A percentile compares a stretch with the other conserved stretches of the same genome.
Evolutionary conservation across 768 basidiomycete genomes (phyloP).

Genomic region (Leccinum subgranulosum): DNA sequence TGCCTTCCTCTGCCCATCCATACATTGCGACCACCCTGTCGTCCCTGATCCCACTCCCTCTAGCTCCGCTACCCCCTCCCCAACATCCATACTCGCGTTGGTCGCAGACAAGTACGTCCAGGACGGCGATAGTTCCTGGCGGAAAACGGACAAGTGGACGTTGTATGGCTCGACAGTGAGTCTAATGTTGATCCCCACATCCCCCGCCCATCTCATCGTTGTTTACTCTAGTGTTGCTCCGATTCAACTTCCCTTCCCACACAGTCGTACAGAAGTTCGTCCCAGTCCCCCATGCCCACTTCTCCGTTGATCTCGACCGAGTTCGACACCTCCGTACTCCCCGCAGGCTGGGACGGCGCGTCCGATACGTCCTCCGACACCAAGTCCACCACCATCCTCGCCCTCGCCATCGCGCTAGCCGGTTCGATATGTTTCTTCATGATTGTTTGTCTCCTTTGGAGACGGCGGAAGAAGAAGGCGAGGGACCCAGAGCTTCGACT

Average conservation of each 20-base stretch:
- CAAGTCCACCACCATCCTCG: conserved; percentile 49
- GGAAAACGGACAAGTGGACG: conserved; percentile 51
- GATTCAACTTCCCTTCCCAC: background rate
- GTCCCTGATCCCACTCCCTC: background rate
- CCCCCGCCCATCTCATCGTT: background rate
- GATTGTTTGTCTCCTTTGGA: conserved; percentile 58
- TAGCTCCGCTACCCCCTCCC: conserved; percentile 11
- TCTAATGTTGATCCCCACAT: conserved; percentile 18
- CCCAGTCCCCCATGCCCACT: conserved; percentile 12
- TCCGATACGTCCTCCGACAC: conserved; percentile 12
- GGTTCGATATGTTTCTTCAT: conserved; percentile 60
- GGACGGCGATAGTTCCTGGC: conserved; percentile 58
- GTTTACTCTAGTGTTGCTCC: conserved; percentile 17
- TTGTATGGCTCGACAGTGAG: conserved; percentile 72
- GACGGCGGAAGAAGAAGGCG: conserved; percentile 37
- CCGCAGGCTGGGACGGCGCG: conserved; percentile 49
- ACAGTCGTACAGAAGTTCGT: background rate
- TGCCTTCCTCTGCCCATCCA: conserved; percentile 59
- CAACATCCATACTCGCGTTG: background rate
- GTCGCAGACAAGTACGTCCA: conserved; percentile 56
- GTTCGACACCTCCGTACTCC: conserved; percentile 36
- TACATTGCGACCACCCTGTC: conserved; percentile 20
- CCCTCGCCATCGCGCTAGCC: conserved; percentile 61
- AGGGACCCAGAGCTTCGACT: conserved; percentile 55
- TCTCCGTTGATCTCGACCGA: conserved; percentile 14